These are phyloP conservation scores for Populus alba DNA, from an alignment of 345 rosid species.

Conservation along the genomic window DNA sequence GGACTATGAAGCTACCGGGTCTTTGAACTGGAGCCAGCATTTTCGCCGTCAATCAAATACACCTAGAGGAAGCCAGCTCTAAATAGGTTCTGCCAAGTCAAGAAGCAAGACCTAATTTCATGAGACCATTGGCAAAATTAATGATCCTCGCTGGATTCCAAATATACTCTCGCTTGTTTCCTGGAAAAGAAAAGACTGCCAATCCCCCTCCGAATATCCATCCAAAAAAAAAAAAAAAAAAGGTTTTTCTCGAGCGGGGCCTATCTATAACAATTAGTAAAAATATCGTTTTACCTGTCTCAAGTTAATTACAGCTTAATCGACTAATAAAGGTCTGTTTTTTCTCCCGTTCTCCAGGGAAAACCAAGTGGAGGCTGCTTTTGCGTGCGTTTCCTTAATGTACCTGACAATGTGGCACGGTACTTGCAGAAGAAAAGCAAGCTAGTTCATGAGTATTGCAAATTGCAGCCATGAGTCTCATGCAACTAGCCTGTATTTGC, in stretches of 20 bases:
- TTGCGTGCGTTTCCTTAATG: no score
- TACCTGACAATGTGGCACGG: not conserved
- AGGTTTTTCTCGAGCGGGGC: not conserved
- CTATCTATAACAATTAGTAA: not conserved
- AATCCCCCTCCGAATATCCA: not conserved
- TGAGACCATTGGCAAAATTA: not conserved
- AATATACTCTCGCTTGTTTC: not conserved
- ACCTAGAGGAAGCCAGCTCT: constrained; percentile 12
- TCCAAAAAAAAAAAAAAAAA: not conserved
- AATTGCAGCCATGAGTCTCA: not conserved
- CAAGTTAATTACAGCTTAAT: no score
- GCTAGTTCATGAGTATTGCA: not conserved
- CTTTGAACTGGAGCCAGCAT: not conserved
- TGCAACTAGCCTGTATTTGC: not conserved
- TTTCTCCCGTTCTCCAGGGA: no score
- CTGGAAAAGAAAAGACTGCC: not conserved
- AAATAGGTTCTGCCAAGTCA: not conserved
- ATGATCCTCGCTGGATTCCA: not conserved
- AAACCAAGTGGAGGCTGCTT: no score
- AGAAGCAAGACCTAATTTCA: not conserved
- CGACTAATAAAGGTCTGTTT: no score
- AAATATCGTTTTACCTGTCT: no score
- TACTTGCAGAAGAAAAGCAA: not conserved
- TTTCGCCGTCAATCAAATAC: constrained; percentile 12
- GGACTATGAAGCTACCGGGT: not conserved